Evolutionary conservation across 345 rosid genomes (phyloP), one percentile per base, ranked within the genome.

Genomic region (Euphorbia tirucalli): DNA sequence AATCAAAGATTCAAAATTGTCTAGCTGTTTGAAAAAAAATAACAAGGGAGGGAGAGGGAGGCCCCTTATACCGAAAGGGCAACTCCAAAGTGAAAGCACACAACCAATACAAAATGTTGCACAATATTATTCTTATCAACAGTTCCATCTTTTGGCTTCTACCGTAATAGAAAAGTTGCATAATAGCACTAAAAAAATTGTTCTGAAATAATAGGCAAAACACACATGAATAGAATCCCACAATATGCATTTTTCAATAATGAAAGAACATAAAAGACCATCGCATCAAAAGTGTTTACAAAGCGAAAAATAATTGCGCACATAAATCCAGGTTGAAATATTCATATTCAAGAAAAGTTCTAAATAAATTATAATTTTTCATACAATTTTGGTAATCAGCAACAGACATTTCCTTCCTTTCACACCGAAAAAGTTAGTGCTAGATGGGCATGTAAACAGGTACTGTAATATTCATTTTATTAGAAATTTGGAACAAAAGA

Each of bases 21-120:
- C 18, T 11, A 15, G 8, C 25, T 62, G 16, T 27, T 18, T 22
- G 25, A 4, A 4, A 31, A 15, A 15, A 59, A 19, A 25, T 7
- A 19, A 49, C 9, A 49, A 49, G 14, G 11, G 10, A 44, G 6
- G 19, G 54, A 18, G 4, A n/a, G 11, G 4, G 24, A 63, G 28
- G 3, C 50, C 22, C 67, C 19, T 15, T 27, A 63, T 11, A 39
- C 19, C 18, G 35, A 63, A 63, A 11, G 30, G 0, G 18, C 8
- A 63, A 22, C 50, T 41, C 49, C 67, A 61, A 61, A 61, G 25
- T 61, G 25, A n/a, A 35, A 61, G 66, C 14, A 35, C 5, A n/a
- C 15, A 61, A 61, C 25, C 44, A 61, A 7, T 46, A 61, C 48
- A 32, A n/a, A 32, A 32, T 8, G 66, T 32, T 61, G 41, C 46